phyloP scores from a whole-genome alignment of 75 land plant genomes.

The Cryptomeria japonica region DNA sequence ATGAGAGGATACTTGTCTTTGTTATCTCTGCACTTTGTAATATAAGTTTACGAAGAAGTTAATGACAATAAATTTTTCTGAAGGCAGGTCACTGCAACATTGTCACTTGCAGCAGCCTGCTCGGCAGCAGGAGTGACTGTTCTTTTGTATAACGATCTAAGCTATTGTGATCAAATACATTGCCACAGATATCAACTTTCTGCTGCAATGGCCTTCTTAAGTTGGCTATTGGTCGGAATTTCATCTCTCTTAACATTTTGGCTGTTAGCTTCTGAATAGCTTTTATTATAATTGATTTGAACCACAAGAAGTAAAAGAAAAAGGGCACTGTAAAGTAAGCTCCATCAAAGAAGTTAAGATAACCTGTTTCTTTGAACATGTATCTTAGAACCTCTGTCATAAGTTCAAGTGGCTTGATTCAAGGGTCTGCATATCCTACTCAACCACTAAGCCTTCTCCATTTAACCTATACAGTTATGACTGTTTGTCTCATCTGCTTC shows the following conservation, averaged over 20 bases:
- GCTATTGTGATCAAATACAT: constrained; percentile 27
- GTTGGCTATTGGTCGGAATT: constrained; percentile 64
- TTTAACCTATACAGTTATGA: not conserved
- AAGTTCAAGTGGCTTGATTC: not conserved
- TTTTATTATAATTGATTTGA: not conserved
- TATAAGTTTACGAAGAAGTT: not conserved
- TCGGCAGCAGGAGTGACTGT: constrained; percentile 83
- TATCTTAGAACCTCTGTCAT: not conserved
- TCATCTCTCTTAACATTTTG: constrained; percentile 81
- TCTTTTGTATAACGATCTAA: constrained; percentile 63
- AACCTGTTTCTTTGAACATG: not conserved
- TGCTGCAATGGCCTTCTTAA: constrained; percentile 66
- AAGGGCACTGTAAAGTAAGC: not conserved
- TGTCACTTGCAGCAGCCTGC: constrained; percentile 87
- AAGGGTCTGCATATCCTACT: not conserved
- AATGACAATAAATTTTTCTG: constrained; percentile 8
- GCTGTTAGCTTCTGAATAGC: constrained; percentile 55
- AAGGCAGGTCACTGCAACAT: constrained; percentile 72
- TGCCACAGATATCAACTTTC: constrained; percentile 66
- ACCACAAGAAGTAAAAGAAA: too few species aligned
- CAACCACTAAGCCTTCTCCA: not conserved
- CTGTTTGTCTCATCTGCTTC: not conserved
- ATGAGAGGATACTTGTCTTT: not conserved
- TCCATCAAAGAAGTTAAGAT: not conserved
- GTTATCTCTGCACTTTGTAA: not conserved